phyloP scores from a whole-genome alignment of 345 rosid genomes.

The Eucalyptus pauciflora region DNA sequence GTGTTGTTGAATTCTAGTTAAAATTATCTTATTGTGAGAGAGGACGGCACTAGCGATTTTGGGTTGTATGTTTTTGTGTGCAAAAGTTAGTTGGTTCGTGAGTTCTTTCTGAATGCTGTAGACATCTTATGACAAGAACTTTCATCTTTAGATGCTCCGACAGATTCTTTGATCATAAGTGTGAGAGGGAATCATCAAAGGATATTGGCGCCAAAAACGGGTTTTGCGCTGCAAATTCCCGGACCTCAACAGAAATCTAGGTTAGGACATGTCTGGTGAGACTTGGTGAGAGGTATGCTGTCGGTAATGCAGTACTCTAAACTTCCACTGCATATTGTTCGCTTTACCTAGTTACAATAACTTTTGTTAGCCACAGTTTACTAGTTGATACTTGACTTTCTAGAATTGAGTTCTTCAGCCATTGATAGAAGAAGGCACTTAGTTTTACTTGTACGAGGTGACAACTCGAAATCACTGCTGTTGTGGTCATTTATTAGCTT shows the following conservation, averaged over 20 bases:
- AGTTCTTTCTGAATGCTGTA: neutral
- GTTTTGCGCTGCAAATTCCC: neutral
- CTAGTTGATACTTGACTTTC: neutral
- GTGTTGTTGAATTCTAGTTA: neutral
- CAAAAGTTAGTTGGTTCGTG: neutral
- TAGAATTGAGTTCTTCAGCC: neutral
- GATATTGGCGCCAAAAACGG: neutral
- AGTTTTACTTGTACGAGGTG: neutral
- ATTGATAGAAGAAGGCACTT: neutral
- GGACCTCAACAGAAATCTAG: neutral
- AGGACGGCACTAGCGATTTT: neutral
- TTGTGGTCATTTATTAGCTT: neutral
- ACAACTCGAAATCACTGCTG: neutral
- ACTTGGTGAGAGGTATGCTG: neutral
- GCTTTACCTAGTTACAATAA: neutral
- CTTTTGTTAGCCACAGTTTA: neutral
- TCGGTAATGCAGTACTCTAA: neutral
- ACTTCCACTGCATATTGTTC: neutral
- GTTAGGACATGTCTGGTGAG: neutral
- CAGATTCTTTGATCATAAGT: neutral
- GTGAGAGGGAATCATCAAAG: neutral
- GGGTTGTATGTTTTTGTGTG: neutral
- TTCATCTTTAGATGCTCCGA: neutral
- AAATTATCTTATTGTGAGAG: neutral
- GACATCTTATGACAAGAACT: neutral